A percentile compares a stretch with the other conserved stretches of the same genome.
phyloP scores from a whole-genome alignment of 2,329 filamentous ascomycete species.

The Penicillium freii region DNA sequence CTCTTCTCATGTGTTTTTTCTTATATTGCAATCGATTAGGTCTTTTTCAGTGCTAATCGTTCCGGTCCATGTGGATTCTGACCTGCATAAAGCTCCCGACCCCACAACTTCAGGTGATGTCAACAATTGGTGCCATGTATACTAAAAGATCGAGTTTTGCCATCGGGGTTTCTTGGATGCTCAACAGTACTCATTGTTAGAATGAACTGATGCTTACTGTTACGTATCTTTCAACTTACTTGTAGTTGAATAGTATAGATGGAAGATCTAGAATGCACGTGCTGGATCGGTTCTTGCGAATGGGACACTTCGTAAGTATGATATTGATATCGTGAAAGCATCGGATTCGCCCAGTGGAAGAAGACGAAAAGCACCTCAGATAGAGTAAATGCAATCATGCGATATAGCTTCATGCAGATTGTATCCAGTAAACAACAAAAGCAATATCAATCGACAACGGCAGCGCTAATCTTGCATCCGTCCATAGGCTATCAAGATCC shows the following conservation, averaged over 20 bases:
- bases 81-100: slow-evolving; percentile 3
- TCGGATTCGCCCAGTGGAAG: neutral
- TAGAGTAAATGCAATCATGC: neutral
- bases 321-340: neutral
- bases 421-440: neutral
- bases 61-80: slow-evolving; percentile 4
- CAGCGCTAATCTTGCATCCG: neutral
- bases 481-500: neutral
- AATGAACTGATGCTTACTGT: neutral
- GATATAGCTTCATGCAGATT: neutral
- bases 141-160: neutral
- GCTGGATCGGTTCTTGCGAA: neutral
- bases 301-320: no score
- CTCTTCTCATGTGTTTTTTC: neutral
- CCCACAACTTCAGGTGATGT: neutral
- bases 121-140: neutral
- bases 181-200: neutral
- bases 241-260: neutral
- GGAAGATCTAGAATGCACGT: neutral
- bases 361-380: no score
- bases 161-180: neutral
- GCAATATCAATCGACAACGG: neutral
- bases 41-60: neutral
- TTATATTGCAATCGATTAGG: neutral
- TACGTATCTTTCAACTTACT: neutral